phyloP scores from a whole-genome alignment of 495 filamentous ascomycete species.

The Pyrenula aspistea region DNA sequence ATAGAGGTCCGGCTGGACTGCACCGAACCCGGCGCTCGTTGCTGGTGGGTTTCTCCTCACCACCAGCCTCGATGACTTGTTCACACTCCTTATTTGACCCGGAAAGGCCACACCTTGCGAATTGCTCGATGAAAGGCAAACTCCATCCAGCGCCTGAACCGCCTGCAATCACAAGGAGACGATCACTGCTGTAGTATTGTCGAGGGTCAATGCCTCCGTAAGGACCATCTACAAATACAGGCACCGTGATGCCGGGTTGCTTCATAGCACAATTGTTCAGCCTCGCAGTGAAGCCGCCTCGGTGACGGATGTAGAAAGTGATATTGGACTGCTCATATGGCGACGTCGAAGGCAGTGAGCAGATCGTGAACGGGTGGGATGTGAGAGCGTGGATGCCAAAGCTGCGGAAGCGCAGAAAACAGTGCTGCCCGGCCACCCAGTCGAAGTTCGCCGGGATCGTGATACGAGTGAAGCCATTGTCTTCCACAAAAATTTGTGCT shows the following conservation, averaged over 20 bases:
- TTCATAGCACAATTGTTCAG: constrained; percentile 20
- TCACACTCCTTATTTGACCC: constrained; percentile 16
- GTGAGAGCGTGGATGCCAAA: constrained; percentile 27
- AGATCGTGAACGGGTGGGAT: constrained; percentile 42
- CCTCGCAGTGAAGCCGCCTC: constrained; percentile 28
- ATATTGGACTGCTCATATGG: constrained; percentile 17
- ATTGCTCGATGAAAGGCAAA: constrained; percentile 28
- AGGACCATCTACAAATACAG: constrained; percentile 35
- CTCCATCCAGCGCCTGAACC: constrained; percentile 42
- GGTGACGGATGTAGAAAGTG: constrained; percentile 30
- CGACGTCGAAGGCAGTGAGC: constrained; percentile 19
- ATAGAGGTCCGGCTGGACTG: neutral
- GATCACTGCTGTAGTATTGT: constrained; percentile 15
- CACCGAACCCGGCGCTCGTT: neutral
- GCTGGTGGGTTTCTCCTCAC: neutral
- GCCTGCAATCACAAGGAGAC: constrained; percentile 36
- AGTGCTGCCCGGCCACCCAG: constrained; percentile 38
- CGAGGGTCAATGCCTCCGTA: constrained; percentile 31
- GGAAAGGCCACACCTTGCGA: constrained; percentile 4
- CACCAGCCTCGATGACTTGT: constrained; percentile 1
- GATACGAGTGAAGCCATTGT: constrained; percentile 29
- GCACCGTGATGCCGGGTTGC: constrained; percentile 14
- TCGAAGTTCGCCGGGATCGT: constrained; percentile 28
- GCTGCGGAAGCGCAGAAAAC: constrained; percentile 34
- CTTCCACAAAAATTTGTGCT: constrained; percentile 28